A percentile compares a stretch with the other conserved stretches of the same genome.
Evolutionary conservation across 73 alveolate species (phyloP).

Genomic region (Tetrahymena malaccensis): DNA sequence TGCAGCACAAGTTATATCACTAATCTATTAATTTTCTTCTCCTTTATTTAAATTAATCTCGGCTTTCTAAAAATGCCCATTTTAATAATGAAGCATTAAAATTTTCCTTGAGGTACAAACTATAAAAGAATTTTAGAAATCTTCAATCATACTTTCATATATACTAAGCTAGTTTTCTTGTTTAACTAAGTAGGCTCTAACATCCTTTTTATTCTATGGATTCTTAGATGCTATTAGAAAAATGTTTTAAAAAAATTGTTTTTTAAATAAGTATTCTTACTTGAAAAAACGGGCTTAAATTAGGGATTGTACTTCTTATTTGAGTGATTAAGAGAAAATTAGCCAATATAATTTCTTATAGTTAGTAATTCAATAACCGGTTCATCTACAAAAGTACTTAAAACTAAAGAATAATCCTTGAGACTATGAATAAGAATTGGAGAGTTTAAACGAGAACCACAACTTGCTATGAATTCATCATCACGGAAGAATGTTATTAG

Average conservation of each 20-base stretch:
- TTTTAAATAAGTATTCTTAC: not conserved
- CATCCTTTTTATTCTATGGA: not conserved
- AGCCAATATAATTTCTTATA: slow-evolving; percentile 18
- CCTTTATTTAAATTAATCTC: not conserved
- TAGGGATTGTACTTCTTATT: not conserved
- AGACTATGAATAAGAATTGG: slow-evolving; percentile 30
- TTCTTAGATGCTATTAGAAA: not conserved
- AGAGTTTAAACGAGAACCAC: slow-evolving; percentile 32
- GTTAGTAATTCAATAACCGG: slow-evolving; percentile 33
- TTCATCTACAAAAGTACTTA: slow-evolving; percentile 23
- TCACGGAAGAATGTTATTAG: slow-evolving; percentile 21
- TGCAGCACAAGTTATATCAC: not conserved
- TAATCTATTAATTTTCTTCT: not conserved
- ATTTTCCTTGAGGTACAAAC: not conserved
- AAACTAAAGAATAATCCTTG: slow-evolving; percentile 24
- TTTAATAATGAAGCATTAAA: not conserved
- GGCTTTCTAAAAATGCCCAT: not conserved
- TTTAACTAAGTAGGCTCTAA: not conserved
- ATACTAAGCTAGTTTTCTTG: not conserved
- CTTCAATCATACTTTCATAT: not conserved
- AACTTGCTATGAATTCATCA: slow-evolving; percentile 39
- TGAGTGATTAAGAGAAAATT: not conserved
- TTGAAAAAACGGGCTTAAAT: not conserved
- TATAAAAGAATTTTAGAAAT: not conserved
- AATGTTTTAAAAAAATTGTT: not conserved